Evolutionary conservation across 495 filamentous ascomycete genomes (phyloP), one percentile per base, ranked within the genome.

Genomic region (Podospora tetraspora): DNA sequence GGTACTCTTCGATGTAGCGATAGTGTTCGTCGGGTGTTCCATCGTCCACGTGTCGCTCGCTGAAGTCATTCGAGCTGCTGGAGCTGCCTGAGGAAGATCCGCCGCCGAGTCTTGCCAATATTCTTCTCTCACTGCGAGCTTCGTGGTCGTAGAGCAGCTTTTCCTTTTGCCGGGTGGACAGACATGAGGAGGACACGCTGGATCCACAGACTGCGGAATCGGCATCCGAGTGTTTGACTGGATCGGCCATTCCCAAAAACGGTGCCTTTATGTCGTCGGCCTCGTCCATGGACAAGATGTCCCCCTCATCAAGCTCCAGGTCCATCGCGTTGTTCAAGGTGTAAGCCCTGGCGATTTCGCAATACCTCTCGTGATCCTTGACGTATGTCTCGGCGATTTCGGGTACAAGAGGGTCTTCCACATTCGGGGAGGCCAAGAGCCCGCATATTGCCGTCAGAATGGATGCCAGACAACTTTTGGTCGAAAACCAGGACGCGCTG

Each of bases 301-400:
- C 6, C 16, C 43, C 16, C 19, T 52, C 43, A 52, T 52, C 43
- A 8, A 52, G 16, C 43, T 52, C 43, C 16, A 9, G 5, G 1
- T 52, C 43, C 43, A n/a, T 19, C 8, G 58, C 58, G 58, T 59
- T 13, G 11, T 23, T 59, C 21, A 23, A n/a, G 58, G 67, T 68
- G 57, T 68, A 68, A 0, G 16, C n/a, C n/a, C 13, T 10, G 1
- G 67, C 67, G 2, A 52, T 23, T 1, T 59, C 19, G 9, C 11
- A 25, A 30, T 63, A 68, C 6, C 61, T n/a, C 19, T 37, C 2
- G 30, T 30, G 25, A 22, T 68, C 56, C 19, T 9, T 57, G 37
- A 73, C 27, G 34, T 73, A 73, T 30, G 30, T 71, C 62, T 73
- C 68, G 27, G 71, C 71, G 23, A 73, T 73, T 60, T 73, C 71